A percentile compares a stretch with the other conserved stretches of the same genome.
phyloP scores from a whole-genome alignment of 305 asterid genomes.

The Vinca major region DNA sequence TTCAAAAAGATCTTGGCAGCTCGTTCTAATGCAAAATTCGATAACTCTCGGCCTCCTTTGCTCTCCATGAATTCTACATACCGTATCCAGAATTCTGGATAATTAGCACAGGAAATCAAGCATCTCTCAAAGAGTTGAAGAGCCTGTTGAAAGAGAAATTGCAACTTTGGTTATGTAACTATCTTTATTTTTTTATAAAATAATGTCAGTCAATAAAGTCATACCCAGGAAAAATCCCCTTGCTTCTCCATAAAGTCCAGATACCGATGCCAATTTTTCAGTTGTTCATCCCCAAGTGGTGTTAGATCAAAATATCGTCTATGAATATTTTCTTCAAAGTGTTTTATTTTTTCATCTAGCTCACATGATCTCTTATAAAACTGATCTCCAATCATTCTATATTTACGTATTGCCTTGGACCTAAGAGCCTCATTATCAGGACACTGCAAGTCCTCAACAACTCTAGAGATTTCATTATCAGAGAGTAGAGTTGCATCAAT shows the following conservation, averaged over 20 bases:
- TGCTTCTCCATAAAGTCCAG: conserved; percentile 73
- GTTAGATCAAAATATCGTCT: conserved; percentile 52
- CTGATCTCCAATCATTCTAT: conserved; percentile 57
- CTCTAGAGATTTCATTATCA: conserved; percentile 44
- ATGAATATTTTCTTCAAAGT: conserved; percentile 51
- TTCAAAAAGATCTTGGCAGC: conserved; percentile 63
- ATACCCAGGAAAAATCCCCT: conserved; percentile 66
- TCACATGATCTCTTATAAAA: conserved; percentile 51
- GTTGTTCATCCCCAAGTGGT: conserved; percentile 62
- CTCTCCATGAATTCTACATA: conserved; percentile 75
- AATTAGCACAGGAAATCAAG: conserved; percentile 80
- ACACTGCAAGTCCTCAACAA: conserved; percentile 57
- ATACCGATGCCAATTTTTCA: conserved; percentile 75
- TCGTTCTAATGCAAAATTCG: conserved; percentile 61
- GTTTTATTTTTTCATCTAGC: conserved; percentile 51
- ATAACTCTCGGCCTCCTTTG: conserved; percentile 69
- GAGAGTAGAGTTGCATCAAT: conserved; percentile 28
- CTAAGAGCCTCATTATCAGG: conserved; percentile 41
- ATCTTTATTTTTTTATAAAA: conserved; percentile 7
- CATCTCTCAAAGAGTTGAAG: conserved; percentile 81
- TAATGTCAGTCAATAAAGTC: conserved; percentile 13
- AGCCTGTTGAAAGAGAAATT: conserved; percentile 38
- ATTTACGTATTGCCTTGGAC: conserved; percentile 55
- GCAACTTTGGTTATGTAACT: conserved; percentile 4
- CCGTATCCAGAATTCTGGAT: conserved; percentile 90